Percentiles rank a stretch among this genome's conserved stretches.
Conservation (phyloP, 2,329 filamentous ascomycete species). For the Chaetomium strumarium region DNA sequence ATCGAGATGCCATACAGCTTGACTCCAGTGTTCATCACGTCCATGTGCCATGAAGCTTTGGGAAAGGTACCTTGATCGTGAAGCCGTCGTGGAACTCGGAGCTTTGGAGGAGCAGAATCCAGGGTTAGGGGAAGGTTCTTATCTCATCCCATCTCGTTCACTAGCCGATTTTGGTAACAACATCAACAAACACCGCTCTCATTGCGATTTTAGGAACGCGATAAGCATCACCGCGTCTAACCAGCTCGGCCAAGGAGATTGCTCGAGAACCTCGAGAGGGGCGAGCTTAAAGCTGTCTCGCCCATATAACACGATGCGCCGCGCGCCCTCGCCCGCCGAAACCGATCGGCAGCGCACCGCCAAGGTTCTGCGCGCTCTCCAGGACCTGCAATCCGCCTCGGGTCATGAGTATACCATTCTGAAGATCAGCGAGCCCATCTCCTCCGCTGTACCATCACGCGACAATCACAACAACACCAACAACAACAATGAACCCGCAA, state of each 20-base stretch:
- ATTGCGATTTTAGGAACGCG: not conserved
- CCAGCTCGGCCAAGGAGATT: not conserved
- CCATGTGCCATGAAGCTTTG: too few relatives aligned
- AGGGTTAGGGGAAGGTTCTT: constrained; percentile 4
- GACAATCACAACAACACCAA: constrained; percentile 33
- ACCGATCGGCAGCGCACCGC: constrained; percentile 24
- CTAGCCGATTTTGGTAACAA: constrained; percentile 7
- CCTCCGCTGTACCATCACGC: constrained; percentile 39
- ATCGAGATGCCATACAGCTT: too few relatives aligned
- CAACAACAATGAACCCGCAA: constrained; percentile 21
- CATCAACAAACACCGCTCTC: constrained; percentile 12
- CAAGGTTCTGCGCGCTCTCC: constrained; percentile 43
- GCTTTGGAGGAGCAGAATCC: too few relatives aligned
- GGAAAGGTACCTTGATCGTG: too few relatives aligned
- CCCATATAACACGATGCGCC: constrained; percentile 8
- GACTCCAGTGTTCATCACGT: too few relatives aligned
- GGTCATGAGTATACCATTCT: constrained; percentile 65
- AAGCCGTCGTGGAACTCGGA: too few relatives aligned
- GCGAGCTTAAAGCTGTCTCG: not conserved
- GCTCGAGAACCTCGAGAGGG: not conserved
- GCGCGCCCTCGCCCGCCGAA: constrained; percentile 6
- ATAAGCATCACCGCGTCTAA: not conserved
- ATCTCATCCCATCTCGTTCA: not conserved
- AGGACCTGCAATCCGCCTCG: constrained; percentile 41
- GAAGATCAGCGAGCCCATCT: constrained; percentile 69